These are phyloP conservation scores for Phlyctochytrium planicorne DNA, from an alignment of 192 early-diverging fungal genomes.

Conservation along the genomic window DNA sequence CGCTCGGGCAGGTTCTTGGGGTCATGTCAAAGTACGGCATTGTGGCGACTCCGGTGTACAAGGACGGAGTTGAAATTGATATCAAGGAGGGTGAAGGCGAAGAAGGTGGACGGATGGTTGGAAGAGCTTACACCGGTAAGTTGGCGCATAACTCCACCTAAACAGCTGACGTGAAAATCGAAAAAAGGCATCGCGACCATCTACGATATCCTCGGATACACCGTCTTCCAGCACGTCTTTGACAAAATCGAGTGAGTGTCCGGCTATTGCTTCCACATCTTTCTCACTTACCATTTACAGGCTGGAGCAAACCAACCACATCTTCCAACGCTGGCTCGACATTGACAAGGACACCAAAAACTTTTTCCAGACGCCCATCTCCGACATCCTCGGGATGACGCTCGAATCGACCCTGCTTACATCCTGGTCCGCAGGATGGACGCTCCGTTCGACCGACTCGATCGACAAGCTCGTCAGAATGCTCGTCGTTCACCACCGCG, in stretches of 20 bases:
- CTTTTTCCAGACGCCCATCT: conserved; percentile 44
- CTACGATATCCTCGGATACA: conserved; percentile 46
- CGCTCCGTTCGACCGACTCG: conserved; percentile 36
- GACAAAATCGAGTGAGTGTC: conserved; percentile 33
- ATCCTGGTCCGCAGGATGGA: conserved; percentile 15
- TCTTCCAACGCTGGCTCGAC: neutral
- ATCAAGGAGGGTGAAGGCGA: neutral
- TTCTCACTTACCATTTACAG: neutral
- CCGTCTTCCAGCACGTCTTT: conserved; percentile 51
- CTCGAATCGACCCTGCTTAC: conserved; percentile 21
- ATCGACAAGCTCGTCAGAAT: conserved; percentile 38
- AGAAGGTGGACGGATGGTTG: neutral
- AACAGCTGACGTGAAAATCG: too few species aligned
- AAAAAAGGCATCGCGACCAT: conserved; percentile 48
- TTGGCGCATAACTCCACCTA: conserved; percentile 16
- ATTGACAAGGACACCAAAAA: conserved; percentile 24
- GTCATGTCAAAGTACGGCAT: conserved; percentile 31
- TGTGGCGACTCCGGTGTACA: conserved; percentile 42
- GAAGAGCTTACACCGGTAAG: neutral
- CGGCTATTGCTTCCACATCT: neutral
- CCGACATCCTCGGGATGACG: conserved; percentile 29
- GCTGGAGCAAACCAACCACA: neutral
- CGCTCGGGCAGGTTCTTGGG: conserved; percentile 36
- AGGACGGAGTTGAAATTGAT: too few species aligned
- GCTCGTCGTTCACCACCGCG: conserved; percentile 43